Base-by-base conservation (phyloP, 2,329 filamentous ascomycete genomes). In the Diaporthe citrichinensis region DNA sequence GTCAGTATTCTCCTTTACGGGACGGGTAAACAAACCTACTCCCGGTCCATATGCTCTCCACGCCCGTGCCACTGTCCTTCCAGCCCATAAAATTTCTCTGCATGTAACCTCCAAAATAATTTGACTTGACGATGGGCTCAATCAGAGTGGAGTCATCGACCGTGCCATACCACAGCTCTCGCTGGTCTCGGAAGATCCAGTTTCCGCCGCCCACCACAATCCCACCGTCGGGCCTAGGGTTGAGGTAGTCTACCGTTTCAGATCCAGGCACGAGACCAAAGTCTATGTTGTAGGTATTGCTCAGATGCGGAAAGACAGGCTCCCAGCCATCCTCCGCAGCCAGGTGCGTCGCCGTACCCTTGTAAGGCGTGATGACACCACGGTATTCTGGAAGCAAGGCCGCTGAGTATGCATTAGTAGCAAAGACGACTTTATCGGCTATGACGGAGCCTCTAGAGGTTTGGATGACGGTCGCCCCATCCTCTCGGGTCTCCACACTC, bases 81-180 rank as follows among this genome's bases (percentile, higher is more conserved):
- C 80, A 78, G 39, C 78, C 77, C 46, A 76, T 73, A 73, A 79
- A 79, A 62, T 67, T 74, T 20, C 80, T 78, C 73, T 81, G 80
- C 80, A 81, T 81, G 31, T 81, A 81, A 15, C 79, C 79, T 20
- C 80, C 78, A 62, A 80, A 81, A 65, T 80, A 80, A 28, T 68
- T 44, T 4, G 69, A 62, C 46, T 76, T 73, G 4, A 72, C 36
- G 7, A 78, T 77, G 7, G 75, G 65, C 20, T 78, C 74, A 12
- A 81, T 76, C 25, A 80, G 74, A 39, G 74, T 78, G n/a, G 77
- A 78, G 46, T 81, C 80, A 44, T 80, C 76, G 12, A 77, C 75
- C 6, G 61, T 76, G 12, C 74, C 28, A 10, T 74, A 77, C 77
- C 77, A 78, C 17, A 74, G 34, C 17, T 73, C 67, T n/a, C 61